Base-by-base conservation (phyloP, 352 stramenopile species). In the Pilasporangium apinafurcum region DNA sequence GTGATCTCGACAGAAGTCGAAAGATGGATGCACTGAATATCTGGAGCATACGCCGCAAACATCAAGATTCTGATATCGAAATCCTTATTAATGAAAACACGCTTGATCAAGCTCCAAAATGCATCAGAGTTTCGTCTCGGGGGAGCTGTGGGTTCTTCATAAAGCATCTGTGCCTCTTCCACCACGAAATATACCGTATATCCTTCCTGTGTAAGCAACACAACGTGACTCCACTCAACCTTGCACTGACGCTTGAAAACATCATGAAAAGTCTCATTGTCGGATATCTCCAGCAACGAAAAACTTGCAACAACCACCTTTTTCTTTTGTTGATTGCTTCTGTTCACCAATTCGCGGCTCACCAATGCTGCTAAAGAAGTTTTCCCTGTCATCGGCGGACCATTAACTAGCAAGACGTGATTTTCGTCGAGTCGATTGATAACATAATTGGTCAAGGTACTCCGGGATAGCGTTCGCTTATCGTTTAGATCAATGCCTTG, bases 181-280 rank as follows among this genome's bases (percentile, higher is more conserved):
- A 47, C 40, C 17, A 47, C 27, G 13, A 47, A 21, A 37, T 47
- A 47, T 13, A 47, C 21, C 32, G 9, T 47, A 26, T 47, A 47
- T 6, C 32, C 40, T 6, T n/a, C n/a, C n/a, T n/a, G n/a, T 42
- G 32, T 16, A 43, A 9, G 40, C 32, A 3, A 43, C 32, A 39
- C 22, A 16, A 34, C 32, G 3, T 12, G 18, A 47, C 21, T 9
- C 40, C 40, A 47, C 14, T 96, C 56, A 83, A 96, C 61, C 31
- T 17, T 17, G 20, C 31, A 36, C 20, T 36, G 14, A n/a, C n/a
- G n/a, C n/a, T n/a, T n/a, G n/a, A n/a, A n/a, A n/a, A n/a, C n/a
- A n/a, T n/a, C n/a, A n/a, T n/a, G n/a, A n/a, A n/a, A n/a, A n/a
- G n/a, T n/a, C n/a, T n/a, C n/a, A n/a, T n/a, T n/a, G n/a, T n/a